A percentile compares a stretch with the other conserved stretches of the same genome.
Evolutionary conservation across 2,329 filamentous ascomycete genomes (phyloP).

Genomic region (Cladosporium sp.): DNA sequence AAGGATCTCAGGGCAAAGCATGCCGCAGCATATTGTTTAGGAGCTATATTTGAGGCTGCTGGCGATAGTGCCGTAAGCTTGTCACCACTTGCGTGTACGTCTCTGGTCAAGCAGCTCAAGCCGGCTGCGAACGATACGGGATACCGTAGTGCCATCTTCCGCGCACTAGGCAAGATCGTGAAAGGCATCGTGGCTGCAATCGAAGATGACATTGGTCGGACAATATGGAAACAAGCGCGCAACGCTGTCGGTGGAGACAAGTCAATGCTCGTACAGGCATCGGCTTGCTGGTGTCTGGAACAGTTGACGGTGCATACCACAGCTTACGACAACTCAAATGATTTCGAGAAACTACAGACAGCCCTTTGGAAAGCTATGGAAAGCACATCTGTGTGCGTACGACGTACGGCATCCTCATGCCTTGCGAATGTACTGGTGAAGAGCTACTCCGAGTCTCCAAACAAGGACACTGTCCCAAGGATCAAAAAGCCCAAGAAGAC

Average conservation of each 20-base stretch:
- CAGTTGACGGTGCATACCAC: slow-evolving; percentile 66
- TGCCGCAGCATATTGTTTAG: slow-evolving; percentile 80
- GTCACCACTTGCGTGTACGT: slow-evolving; percentile 68
- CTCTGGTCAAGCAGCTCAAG: slow-evolving; percentile 76
- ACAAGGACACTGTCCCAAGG: slow-evolving; percentile 51
- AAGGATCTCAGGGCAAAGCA: slow-evolving; percentile 76
- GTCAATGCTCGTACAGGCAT: slow-evolving; percentile 71
- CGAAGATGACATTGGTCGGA: slow-evolving; percentile 80
- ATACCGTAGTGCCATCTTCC: slow-evolving; percentile 72
- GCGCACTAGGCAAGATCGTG: slow-evolving; percentile 69
- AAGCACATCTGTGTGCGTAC: slow-evolving; percentile 66
- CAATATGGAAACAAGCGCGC: slow-evolving; percentile 89
- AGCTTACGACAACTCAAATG: slow-evolving; percentile 82
- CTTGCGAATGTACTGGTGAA: slow-evolving; percentile 80
- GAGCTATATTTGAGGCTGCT: slow-evolving; percentile 84
- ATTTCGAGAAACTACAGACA: slow-evolving; percentile 84
- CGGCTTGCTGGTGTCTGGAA: slow-evolving; percentile 75
- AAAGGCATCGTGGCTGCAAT: slow-evolving; percentile 70
- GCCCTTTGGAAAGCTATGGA: slow-evolving; percentile 85
- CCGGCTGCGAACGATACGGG: slow-evolving; percentile 74
- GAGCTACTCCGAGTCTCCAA: slow-evolving; percentile 63
- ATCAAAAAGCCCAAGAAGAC: slow-evolving; percentile 68
- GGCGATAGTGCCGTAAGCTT: slow-evolving; percentile 88
- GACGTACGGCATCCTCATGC: slow-evolving; percentile 82
- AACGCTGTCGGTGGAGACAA: slow-evolving; percentile 75